Evolutionary conservation across 192 early-diverging fungal genomes (phyloP), one percentile per base, ranked within the genome.

Genomic region (Coemansia sp.): DNA sequence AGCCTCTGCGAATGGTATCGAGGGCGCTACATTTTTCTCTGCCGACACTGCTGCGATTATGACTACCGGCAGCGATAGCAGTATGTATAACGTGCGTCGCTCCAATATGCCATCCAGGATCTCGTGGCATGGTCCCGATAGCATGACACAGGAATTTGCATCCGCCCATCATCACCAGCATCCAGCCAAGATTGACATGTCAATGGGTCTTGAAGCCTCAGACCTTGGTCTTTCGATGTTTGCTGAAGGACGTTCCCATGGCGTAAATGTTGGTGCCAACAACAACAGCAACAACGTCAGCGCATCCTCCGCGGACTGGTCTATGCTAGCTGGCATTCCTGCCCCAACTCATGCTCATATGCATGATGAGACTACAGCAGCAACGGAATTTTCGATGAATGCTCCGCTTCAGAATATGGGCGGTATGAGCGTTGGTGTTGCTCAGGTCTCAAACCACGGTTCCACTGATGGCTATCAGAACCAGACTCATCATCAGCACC

Each of bases 61-160:
- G 9, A 72, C 56, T 56, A 54, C 40, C 62, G 38, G 43, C 62
- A 64, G 56, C 26, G 74, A 72, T 23, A 50, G 60, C 21, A 37
- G 19, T 16, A 50, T 74, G 21, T 83, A 71, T 23, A 69, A 53
- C 15, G 26, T 63, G 8, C 71, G 74, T n/a, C 80, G 80, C 37
- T 56, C 67, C 8, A 69, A 74, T 60, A 21, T 69, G 61, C 75
- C 59, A 62, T 70, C 80, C 32, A 65, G 80, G 49, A 63, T 83
- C 23, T 83, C 80, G 62, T 83, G 80, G 80, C 80, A 83, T 45
- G 80, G 80, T 4, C 47, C 80, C 15, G 80, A 83, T 32, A 83
- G 71, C 60, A 65, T 83, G 63, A 65, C 58, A 13, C 80, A 83
- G 58, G 75, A 75, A 2, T 76, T 83, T 52, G 62, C 67, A 50